Evolutionary conservation across 2,329 filamentous ascomycete genomes (phyloP).

Genomic region (Alternaria ethzedia): DNA sequence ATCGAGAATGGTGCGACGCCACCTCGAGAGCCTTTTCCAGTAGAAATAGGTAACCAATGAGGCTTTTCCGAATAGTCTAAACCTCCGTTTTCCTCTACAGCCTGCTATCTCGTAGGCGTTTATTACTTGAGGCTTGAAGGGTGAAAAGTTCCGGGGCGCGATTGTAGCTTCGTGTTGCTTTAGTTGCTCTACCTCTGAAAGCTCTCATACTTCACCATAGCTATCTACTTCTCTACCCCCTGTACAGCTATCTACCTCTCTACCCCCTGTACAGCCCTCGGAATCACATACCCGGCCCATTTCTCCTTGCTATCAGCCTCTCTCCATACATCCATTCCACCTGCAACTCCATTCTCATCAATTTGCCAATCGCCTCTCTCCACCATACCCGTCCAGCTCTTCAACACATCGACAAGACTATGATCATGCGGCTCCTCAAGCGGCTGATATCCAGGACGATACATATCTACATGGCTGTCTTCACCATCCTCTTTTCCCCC

Average conservation of each 20-base stretch:
- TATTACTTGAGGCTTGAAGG: too few species aligned
- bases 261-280: conserved; percentile 1
- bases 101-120: too few species aligned
- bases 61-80: not conserved
- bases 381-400: conserved; percentile 27
- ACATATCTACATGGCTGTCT: conserved; percentile 12
- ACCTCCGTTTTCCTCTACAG: too few species aligned
- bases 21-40: not conserved
- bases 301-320: conserved; percentile 21
- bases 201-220: not conserved
- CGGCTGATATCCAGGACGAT: conserved; percentile 17
- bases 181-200: not conserved
- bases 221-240: conserved; percentile 1
- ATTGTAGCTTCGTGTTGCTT: too few species aligned
- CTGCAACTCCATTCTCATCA: conserved; percentile 18
- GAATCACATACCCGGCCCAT: conserved; percentile 21
- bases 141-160: too few species aligned
- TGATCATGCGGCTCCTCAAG: conserved; percentile 9
- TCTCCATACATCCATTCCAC: conserved; percentile 27
- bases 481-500: conserved; percentile 6
- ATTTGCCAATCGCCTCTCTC: conserved; percentile 28
- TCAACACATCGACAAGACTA: conserved; percentile 15
- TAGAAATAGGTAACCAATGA: not conserved
- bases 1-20: not conserved
- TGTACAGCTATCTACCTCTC: not conserved